Base-by-base conservation (phyloP, 1,284 basidiomycete genomes). In the Rhodotorula sp. region DNA sequence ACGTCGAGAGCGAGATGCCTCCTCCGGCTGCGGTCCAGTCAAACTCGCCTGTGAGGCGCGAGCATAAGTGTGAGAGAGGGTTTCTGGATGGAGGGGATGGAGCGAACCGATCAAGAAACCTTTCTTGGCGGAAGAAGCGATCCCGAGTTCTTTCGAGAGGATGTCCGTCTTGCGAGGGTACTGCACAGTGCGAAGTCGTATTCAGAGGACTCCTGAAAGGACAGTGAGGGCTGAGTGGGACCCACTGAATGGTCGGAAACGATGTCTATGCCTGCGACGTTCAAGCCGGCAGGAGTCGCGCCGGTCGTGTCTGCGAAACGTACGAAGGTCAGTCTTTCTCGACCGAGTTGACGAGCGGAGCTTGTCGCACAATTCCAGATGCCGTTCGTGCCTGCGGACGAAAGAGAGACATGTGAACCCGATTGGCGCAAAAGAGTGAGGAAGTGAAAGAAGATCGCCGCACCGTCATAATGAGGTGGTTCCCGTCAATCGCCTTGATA, bases 381-480 rank as follows among this genome's bases (percentile, higher is more conserved):
- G 10, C 67, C 70, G 49, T 68, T 59, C 22, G 64, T 62, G 27
- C 58, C 64, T 60, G 56, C 6, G 22, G 7, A 61, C 19, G 48
- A 30, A 11, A 7, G 49, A n/a, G n/a, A n/a, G n/a, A 51, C n/a
- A 24, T 29, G n/a, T n/a, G n/a, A n/a, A n/a, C 49, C 4, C n/a
- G 49, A 13, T 15, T 11, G 13, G 49, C 24, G 13, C n/a, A 11
- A 27, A 29, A 9, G 10, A 4, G 20, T 11, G 6, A n/a, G 11
- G 49, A 51, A 51, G 24, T 11, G n/a, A n/a, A 51, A 51, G 27
- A 27, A n/a, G n/a, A n/a, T n/a, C n/a, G n/a, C n/a, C n/a, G 2
- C n/a, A 51, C 11, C 24, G 60, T 76, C 74, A 76, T 61, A 29
- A 76, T 67, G 27, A 76, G 66, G 19, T 73, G 70, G 27, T 61